Evolutionary conservation across 2,329 filamentous ascomycete species (phyloP).

Genomic region (Shiraia sp.): DNA sequence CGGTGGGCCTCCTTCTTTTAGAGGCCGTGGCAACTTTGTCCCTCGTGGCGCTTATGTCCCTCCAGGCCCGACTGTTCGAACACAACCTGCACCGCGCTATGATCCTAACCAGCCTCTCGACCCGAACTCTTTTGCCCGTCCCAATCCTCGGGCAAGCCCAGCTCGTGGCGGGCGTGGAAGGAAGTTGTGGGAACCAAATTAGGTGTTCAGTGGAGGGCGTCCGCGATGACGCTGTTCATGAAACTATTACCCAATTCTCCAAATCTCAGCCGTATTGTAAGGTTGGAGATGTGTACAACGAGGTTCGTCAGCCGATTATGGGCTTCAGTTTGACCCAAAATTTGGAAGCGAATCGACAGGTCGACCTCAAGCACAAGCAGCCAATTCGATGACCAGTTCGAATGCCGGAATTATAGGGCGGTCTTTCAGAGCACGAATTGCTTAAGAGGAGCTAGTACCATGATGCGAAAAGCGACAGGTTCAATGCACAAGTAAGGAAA

Average conservation of each 20-base stretch:
- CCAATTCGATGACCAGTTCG: no score
- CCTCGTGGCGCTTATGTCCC: constrained; percentile 37
- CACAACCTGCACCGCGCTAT: constrained; percentile 30
- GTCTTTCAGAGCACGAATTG: no score
- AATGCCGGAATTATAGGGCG: no score
- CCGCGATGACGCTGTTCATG: constrained; percentile 5
- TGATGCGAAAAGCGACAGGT: no score
- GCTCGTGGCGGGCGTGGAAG: constrained; percentile 40
- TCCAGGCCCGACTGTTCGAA: constrained; percentile 30
- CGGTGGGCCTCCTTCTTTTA: constrained; percentile 21
- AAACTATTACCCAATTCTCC: background rate
- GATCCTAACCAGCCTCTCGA: constrained; percentile 46
- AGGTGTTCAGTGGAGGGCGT: constrained; percentile 13
- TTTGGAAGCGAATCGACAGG: no score
- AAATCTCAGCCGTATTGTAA: no score
- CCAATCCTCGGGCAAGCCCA: constrained; percentile 30
- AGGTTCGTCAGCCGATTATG: no score
- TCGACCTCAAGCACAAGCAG: no score
- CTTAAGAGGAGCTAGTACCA: no score
- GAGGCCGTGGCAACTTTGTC: constrained; percentile 35
- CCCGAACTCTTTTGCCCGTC: constrained; percentile 46
- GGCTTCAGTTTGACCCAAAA: no score
- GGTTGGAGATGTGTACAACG: no score
- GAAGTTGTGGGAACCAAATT: constrained; percentile 48
- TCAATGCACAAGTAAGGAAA: no score